Evolutionary conservation across 306 rosid genomes (phyloP).

Genomic region (Nissolia schottii): DNA sequence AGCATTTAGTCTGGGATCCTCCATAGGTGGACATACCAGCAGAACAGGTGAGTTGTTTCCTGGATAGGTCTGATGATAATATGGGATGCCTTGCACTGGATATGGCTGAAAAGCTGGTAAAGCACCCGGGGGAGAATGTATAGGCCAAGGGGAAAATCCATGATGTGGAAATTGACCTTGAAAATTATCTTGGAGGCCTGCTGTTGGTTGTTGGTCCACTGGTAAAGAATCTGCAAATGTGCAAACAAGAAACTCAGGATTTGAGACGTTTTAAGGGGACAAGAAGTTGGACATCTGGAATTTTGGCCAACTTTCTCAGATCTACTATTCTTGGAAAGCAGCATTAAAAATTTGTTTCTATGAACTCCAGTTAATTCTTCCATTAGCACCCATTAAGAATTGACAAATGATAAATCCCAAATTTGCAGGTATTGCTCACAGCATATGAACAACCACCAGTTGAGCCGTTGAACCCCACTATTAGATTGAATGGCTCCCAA

Average conservation of each 20-base stretch:
- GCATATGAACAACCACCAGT: neutral
- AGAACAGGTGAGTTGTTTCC: slow-evolving; percentile 55
- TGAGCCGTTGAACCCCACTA: neutral
- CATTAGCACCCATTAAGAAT: neutral
- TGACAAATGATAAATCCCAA: neutral
- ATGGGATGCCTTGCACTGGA: slow-evolving; percentile 83
- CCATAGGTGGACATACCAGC: slow-evolving; percentile 53
- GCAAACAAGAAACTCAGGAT: slow-evolving; percentile 19
- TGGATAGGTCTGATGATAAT: slow-evolving; percentile 66
- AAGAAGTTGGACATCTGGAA: neutral
- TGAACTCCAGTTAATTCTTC: neutral
- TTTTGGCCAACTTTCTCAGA: neutral
- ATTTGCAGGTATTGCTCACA: neutral
- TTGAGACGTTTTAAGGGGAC: neutral
- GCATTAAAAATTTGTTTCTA: neutral
- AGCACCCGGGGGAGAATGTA: slow-evolving; percentile 64
- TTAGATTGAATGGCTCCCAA: neutral
- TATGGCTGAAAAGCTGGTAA: slow-evolving; percentile 65
- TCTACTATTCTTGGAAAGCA: neutral
- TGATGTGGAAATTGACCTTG: slow-evolving; percentile 74
- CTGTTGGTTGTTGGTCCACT: slow-evolving; percentile 44
- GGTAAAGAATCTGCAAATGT: slow-evolving; percentile 49
- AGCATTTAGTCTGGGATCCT: slow-evolving; percentile 47
- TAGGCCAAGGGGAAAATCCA: slow-evolving; percentile 77
- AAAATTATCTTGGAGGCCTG: slow-evolving; percentile 57